Conservation (phyloP, 2,329 filamentous ascomycete species). For the Colletotrichum sp. region DNA sequence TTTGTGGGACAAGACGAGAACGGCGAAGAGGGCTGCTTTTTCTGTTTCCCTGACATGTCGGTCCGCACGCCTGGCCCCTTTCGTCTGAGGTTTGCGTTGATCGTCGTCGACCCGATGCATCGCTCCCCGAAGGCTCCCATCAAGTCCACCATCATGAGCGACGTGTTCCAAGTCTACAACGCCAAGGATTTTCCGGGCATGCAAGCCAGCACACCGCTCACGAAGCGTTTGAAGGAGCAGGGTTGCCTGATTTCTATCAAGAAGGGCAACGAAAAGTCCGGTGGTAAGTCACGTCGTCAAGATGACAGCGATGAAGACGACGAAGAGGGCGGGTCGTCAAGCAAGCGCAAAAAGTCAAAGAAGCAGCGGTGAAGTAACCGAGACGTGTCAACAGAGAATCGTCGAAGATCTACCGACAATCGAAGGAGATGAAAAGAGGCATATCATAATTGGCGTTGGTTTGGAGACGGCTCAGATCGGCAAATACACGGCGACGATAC, state of each 20-base stretch:
- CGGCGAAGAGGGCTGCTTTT: constrained; percentile 79
- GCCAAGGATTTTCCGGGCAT: constrained; percentile 89
- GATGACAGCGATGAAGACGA: constrained; percentile 53
- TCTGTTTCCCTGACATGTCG: constrained; percentile 83
- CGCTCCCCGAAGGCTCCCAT: constrained; percentile 59
- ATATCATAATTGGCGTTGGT: constrained; percentile 8
- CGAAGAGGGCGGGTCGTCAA: constrained; percentile 35
- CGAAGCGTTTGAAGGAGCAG: constrained; percentile 77
- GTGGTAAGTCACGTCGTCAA: constrained; percentile 34
- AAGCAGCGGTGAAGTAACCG: constrained; percentile 8
- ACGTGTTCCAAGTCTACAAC: constrained; percentile 80
- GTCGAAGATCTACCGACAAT: background rate
- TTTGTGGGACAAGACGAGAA: constrained; percentile 79
- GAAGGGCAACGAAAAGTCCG: constrained; percentile 76
- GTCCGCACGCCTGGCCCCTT: constrained; percentile 81
- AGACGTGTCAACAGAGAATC: background rate
- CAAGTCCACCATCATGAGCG: constrained; percentile 62
- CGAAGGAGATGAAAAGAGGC: background rate
- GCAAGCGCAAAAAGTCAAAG: constrained; percentile 12
- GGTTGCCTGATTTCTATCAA: constrained; percentile 86
- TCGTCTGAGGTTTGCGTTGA: constrained; percentile 74
- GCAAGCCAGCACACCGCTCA: constrained; percentile 76
- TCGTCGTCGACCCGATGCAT: constrained; percentile 69
- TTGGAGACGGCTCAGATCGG: constrained; percentile 6
- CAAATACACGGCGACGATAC: constrained; percentile 11